Evolutionary conservation across 2,329 filamentous ascomycete genomes (phyloP), one percentile per base, ranked within the genome.

Genomic region (Knufia petricola): DNA sequence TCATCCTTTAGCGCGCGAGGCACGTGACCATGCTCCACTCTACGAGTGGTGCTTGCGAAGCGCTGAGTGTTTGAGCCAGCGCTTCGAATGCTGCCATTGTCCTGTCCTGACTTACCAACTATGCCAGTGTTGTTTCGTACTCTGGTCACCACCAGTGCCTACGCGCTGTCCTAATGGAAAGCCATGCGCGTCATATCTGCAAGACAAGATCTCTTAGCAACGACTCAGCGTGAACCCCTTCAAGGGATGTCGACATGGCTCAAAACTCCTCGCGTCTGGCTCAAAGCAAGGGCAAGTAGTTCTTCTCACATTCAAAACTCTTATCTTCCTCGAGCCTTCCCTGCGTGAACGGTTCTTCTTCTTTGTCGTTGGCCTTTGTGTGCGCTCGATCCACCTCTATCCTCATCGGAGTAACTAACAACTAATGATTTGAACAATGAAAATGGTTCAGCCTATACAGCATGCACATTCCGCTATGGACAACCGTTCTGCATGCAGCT

Each of bases 401-500:
- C 9, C 17, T n/a, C n/a, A 20, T 13, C 39, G 8, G n/a, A 42
- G 24, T 7, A 23, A 21, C 20, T 13, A 24, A n/a, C 21, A 23
- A 34, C 28, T 36, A 12, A 46, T 46, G 42, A 21, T 21, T 36
- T 41, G 39, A 41, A 46, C 42, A 46, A 46, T 46, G 42, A 46
- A 46, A 46, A 46, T 46, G 42, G 15, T 34, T 34, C 42, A 19
- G 15, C 19, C 17, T 26, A n/a, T 41, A 23, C 42, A 46, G 42
- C 28, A 46, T 46, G 42, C 42, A 36, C 42, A 46, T 46, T 46
- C 42, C 42, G 20, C 31, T 36, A 46, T 46, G 42, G 42, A 36
- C 42, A 6, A 23, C 42, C 19, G 17, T 36, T 13, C 28, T 24
- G 31, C 42, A 46, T 34, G 42, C 42, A 46, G 42, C 31, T 23